Conservation (phyloP, 345 rosid genomes). For the Pugionium dolabratum region DNA sequence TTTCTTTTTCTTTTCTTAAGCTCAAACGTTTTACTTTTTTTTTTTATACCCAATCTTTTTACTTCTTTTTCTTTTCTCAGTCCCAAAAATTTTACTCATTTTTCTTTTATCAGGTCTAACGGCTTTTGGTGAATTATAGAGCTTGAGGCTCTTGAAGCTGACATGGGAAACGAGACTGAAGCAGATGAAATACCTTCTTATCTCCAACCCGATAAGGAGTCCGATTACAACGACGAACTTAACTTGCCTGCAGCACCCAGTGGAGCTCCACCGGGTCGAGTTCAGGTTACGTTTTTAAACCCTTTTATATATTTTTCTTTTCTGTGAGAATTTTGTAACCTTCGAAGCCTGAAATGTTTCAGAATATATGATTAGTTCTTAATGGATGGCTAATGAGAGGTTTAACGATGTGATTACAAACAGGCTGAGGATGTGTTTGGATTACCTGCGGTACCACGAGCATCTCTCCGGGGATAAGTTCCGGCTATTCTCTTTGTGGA, state of each 20-base stretch:
- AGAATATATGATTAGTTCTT: not conserved
- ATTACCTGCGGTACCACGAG: slow-evolving; percentile 81
- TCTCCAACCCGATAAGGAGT: slow-evolving; percentile 86
- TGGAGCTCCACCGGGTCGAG: slow-evolving; percentile 56
- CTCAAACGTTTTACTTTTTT: too few species aligned
- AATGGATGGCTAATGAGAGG: slow-evolving; percentile 13
- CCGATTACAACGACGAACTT: slow-evolving; percentile 68
- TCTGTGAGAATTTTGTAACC: too few species aligned
- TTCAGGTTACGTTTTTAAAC: slow-evolving; percentile 51
- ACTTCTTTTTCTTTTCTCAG: too few species aligned
- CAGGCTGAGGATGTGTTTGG: slow-evolving; percentile 92
- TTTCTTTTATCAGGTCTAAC: too few species aligned
- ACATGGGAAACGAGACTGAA: slow-evolving; percentile 91
- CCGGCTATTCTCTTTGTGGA: slow-evolving; percentile 6
- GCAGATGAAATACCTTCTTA: slow-evolving; percentile 83
- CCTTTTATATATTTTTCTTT: not conserved
- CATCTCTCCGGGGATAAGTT: slow-evolving; percentile 70
- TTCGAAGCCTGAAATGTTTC: not conserved
- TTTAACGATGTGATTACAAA: slow-evolving; percentile 25
- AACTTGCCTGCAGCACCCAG: slow-evolving; percentile 83
- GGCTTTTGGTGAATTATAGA: slow-evolving; percentile 49
- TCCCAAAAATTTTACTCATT: too few species aligned
- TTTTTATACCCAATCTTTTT: too few species aligned
- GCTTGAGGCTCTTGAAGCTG: slow-evolving; percentile 94
- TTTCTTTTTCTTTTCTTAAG: too few species aligned